Percentiles rank a stretch among this genome's conserved stretches.
These are phyloP conservation scores for Paraconiothyrium sp. DNA, from an alignment of 2,329 filamentous ascomycete species.

Conservation along the genomic window DNA sequence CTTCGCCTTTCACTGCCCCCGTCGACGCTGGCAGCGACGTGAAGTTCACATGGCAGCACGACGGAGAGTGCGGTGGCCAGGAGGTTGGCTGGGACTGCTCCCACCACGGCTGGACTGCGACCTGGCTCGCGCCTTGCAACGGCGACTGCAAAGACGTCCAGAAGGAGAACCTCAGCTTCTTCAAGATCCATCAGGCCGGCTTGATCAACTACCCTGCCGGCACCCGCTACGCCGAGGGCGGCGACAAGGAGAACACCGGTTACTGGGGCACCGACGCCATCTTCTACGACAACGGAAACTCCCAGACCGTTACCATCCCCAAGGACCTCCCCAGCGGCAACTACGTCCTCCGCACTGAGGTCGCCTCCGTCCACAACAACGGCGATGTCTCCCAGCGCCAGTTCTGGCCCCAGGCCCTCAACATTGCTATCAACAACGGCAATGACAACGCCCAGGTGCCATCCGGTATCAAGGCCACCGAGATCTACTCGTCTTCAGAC, in stretches of 20 bases:
- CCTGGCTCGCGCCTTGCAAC: conserved; percentile 43
- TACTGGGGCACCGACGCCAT: conserved; percentile 47
- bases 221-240: conserved; percentile 35
- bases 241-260: conserved; percentile 33
- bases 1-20: conserved; percentile 40
- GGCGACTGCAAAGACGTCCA: conserved; percentile 45
- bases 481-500: conserved; percentile 40
- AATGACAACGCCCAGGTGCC: conserved; percentile 36
- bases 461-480: conserved; percentile 40
- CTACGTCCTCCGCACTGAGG: conserved; percentile 49
- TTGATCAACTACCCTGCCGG: conserved; percentile 40
- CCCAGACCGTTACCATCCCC: conserved; percentile 44
- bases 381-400: conserved; percentile 42
- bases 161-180: conserved; percentile 43
- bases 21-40: conserved; percentile 41
- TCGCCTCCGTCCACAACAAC: conserved; percentile 48
- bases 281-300: conserved; percentile 46
- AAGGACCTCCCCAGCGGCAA: conserved; percentile 43
- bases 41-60: conserved; percentile 45
- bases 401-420: conserved; percentile 50
- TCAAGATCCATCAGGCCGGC: conserved; percentile 46
- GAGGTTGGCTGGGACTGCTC: conserved; percentile 47
- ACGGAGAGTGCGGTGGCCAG: conserved; percentile 32
- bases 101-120: conserved; percentile 46
- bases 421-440: conserved; percentile 45